Base-by-base conservation (phyloP, 163 green algal genomes). In the Scenedesmus sp. region DNA sequence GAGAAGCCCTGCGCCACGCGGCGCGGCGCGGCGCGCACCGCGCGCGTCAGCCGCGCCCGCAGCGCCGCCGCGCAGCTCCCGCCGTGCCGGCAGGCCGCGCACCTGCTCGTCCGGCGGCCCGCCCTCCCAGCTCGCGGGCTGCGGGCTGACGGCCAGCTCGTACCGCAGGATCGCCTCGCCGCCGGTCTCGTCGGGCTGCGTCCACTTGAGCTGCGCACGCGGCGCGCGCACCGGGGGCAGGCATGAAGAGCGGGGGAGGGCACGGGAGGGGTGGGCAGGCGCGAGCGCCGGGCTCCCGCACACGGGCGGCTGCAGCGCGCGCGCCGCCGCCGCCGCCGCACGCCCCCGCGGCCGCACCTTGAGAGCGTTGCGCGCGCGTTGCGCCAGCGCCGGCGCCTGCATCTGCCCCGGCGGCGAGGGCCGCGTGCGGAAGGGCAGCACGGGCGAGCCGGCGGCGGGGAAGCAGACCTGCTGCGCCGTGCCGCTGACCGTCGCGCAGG, bases 121-220 rank as follows among this genome's bases (percentile, higher is more conserved):
- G 0, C 64, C 80, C 22, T 89, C 77, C 57, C 74, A 75, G 4
- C 78, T 75, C 22, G 63, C 26, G 0, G 88, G 88, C 22, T 82
- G 63, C 0, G 89, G 89, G 10, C 34, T 69, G 15, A 88, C 56
- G 62, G 84, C 29, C 64, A 93, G 71, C 39, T 78, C 70, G 71
- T 94, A 95, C 3, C 63, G 62, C 15, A 84, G 70, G 24, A 91
- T 83, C 11, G 58, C 69, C 11, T 80, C 57, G 15, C 91, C 91
- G 15, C 90, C 91, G 44, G 84, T 84, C 62, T 95, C 91, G 57
- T 92, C 85, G 0, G 91, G 90, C 39, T 85, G 57, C 17, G 33
- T 71, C 91, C 91, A 95, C 72, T 93, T 93, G n/a, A 95, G 77
- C 88, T 95, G 84, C 84, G n/a, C n/a, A n/a, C n/a, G n/a, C n/a